A percentile compares a stretch with the other conserved stretches of the same genome.
phyloP scores from a whole-genome alignment of 352 stramenopile species.

The Globisporangium rhizosaccharum region DNA sequence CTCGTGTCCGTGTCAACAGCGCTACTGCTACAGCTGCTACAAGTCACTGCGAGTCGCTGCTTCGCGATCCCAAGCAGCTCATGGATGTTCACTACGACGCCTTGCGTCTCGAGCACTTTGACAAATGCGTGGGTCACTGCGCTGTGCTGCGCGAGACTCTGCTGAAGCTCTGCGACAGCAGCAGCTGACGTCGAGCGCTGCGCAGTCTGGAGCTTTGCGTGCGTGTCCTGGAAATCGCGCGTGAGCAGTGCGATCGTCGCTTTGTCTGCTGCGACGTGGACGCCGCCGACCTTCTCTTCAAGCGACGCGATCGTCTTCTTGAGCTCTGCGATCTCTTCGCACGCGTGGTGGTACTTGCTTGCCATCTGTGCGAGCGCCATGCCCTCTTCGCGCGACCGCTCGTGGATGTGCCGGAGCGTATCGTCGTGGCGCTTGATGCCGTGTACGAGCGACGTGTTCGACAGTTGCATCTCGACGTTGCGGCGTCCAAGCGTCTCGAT shows the following conservation, averaged over 20 bases:
- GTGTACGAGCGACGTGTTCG: conserved; percentile 49
- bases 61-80: conserved; percentile 25
- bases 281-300: conserved; percentile 64
- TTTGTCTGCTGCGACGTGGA: conserved; percentile 61
- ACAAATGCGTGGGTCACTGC: conserved; percentile 31
- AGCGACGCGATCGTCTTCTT: conserved; percentile 59
- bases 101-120: conserved; percentile 26
- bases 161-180: conserved; percentile 2
- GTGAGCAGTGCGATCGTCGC: conserved; percentile 58
- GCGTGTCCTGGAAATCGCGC: conserved; percentile 49
- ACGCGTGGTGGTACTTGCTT: conserved; percentile 59
- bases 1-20: neutral
- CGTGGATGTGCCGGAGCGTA: conserved; percentile 50
- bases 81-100: conserved; percentile 16
- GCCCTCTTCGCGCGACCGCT: conserved; percentile 48
- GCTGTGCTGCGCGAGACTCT: conserved; percentile 1
- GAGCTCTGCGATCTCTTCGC: conserved; percentile 67
- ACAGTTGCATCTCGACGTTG: conserved; percentile 36
- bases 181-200: neutral
- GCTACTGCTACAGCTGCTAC: neutral
- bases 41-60: neutral
- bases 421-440: conserved; percentile 75
- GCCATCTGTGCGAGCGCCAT: conserved; percentile 44
- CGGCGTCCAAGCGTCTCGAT: conserved; percentile 25
- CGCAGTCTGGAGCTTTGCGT: conserved; percentile 12